phyloP scores from a whole-genome alignment of 2,329 filamentous ascomycete species.

The Stemphylium lycopersici region DNA sequence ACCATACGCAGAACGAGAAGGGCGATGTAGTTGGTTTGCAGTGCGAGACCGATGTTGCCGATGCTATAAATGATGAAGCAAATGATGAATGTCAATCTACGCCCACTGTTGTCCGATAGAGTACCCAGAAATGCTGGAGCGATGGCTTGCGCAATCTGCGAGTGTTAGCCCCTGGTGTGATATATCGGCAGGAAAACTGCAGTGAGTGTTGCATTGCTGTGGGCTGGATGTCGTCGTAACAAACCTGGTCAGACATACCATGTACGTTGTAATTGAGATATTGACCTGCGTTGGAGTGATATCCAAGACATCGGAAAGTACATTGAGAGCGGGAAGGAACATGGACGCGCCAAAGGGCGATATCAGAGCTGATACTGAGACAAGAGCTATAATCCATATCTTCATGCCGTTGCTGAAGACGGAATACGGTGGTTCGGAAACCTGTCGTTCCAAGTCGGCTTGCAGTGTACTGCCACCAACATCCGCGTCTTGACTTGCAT shows the following conservation, averaged over 20 bases:
- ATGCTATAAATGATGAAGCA: conserved; percentile 48
- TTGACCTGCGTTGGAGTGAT: conserved; percentile 56
- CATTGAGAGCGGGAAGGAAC: conserved; percentile 47
- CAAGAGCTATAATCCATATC: conserved; percentile 57
- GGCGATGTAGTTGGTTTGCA: conserved; percentile 46
- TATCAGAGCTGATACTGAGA: conserved; percentile 55
- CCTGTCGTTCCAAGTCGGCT: conserved; percentile 23
- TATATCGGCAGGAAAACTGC: too few relatives aligned
- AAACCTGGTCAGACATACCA: conserved; percentile 34
- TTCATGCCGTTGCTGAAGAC: conserved; percentile 47
- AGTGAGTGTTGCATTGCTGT: too few relatives aligned
- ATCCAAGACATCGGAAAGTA: conserved; percentile 45
- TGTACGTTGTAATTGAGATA: conserved; percentile 59
- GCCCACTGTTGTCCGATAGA: conserved; percentile 59
- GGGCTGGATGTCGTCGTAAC: too few relatives aligned
- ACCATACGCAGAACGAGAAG: conserved; percentile 45
- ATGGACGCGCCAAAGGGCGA: conserved; percentile 54
- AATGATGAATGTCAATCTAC: conserved; percentile 59
- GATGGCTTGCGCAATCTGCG: conserved; percentile 56
- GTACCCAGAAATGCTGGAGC: conserved; percentile 60
- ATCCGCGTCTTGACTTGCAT: conserved; percentile 12
- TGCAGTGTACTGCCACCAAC: conserved; percentile 20
- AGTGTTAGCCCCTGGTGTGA: conserved; percentile 11
- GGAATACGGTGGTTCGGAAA: conserved; percentile 39
- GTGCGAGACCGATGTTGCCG: conserved; percentile 46